Conservation (phyloP, 768 basidiomycete species). For the Boletus vinaceobasis region DNA sequence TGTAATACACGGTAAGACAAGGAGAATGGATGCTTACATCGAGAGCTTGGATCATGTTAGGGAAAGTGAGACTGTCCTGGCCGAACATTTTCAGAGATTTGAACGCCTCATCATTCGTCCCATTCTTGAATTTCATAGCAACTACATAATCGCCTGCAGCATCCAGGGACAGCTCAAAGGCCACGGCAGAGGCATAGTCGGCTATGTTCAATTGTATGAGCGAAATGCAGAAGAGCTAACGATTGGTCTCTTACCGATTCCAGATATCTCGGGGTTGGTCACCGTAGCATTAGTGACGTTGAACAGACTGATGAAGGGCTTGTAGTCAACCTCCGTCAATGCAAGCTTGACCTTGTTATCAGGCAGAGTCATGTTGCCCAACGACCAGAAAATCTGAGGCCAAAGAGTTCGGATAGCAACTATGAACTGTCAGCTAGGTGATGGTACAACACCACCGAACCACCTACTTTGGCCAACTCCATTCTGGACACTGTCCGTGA, state of each 20-base stretch:
- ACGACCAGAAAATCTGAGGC: slow-evolving; percentile 63
- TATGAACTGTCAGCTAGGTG: slow-evolving; percentile 25
- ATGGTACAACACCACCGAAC: background rate
- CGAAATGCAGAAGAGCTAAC: background rate
- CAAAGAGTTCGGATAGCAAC: slow-evolving; percentile 79
- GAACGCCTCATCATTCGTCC: slow-evolving; percentile 54
- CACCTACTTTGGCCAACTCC: slow-evolving; percentile 75
- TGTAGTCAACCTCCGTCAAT: slow-evolving; percentile 77
- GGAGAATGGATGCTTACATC: slow-evolving; percentile 9
- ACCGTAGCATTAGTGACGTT: slow-evolving; percentile 64
- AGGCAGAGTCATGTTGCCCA: slow-evolving; percentile 73
- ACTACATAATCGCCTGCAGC: slow-evolving; percentile 68
- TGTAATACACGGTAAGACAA: background rate
- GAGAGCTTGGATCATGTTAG: slow-evolving; percentile 15
- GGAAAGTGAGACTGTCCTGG: slow-evolving; percentile 21
- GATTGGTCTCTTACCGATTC: slow-evolving; percentile 51
- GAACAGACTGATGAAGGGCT: slow-evolving; percentile 86
- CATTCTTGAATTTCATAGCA: slow-evolving; percentile 81
- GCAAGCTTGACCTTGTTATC: slow-evolving; percentile 74
- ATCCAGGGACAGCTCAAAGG: slow-evolving; percentile 63
- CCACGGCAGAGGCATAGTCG: slow-evolving; percentile 68
- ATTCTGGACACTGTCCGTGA: slow-evolving; percentile 53
- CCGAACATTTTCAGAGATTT: slow-evolving; percentile 67
- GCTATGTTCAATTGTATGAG: slow-evolving; percentile 39
- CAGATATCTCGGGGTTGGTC: slow-evolving; percentile 56